Evolutionary conservation across 2,329 filamentous ascomycete species (phyloP).

Genomic region (Colletotrichum navitas): DNA sequence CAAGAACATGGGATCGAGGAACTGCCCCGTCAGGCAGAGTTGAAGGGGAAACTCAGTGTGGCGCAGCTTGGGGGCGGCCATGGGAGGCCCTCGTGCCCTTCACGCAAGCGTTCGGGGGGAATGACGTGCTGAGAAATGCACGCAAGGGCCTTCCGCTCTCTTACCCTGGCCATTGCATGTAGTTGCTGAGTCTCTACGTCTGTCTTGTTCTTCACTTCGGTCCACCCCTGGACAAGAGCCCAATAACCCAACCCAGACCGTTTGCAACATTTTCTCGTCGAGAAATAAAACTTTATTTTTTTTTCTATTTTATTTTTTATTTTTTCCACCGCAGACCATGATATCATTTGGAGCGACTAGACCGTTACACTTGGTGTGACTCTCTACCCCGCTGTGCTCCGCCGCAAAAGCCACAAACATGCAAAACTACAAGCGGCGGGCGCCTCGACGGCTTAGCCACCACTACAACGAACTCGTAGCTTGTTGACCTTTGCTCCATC

Average conservation of each 20-base stretch:
- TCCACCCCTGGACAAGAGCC: background rate
- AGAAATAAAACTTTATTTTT: background rate
- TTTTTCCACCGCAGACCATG: too few relatives aligned
- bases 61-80: conserved; percentile 18
- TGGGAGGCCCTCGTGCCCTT: conserved; percentile 12
- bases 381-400: background rate
- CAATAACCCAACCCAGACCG: background rate
- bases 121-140: conserved; percentile 23
- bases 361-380: background rate
- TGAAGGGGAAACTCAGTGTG: conserved; percentile 8
- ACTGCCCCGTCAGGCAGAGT: conserved; percentile 39
- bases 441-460: conserved; percentile 12
- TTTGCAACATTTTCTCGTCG: background rate
- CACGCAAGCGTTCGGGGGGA: background rate
- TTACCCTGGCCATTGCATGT: too few relatives aligned
- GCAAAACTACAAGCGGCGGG: conserved; percentile 1
- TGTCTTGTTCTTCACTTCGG: background rate
- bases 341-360: background rate
- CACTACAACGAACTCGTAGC: background rate
- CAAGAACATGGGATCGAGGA: background rate
- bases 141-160: conserved; percentile 7
- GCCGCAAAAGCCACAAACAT: conserved; percentile 20
- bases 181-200: too few relatives aligned
- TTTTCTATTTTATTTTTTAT: too few relatives aligned
- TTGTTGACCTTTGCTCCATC: background rate